phyloP scores from a whole-genome alignment of 805 yeast genomes.

The Yamadazyma phyllophila region DNA sequence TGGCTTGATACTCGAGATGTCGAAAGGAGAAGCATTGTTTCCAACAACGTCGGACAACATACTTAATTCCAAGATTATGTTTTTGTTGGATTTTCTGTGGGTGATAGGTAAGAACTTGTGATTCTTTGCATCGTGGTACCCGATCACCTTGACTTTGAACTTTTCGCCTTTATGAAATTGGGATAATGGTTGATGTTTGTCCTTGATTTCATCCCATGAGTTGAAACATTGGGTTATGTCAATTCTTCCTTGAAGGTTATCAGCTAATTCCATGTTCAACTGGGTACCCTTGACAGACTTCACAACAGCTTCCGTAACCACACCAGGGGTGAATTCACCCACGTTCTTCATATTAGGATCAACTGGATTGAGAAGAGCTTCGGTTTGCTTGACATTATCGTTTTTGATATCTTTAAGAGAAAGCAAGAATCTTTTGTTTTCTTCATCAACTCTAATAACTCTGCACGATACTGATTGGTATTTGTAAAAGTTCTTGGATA shows the following conservation, averaged over 20 bases:
- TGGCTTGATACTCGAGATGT: slow-evolving; percentile 42
- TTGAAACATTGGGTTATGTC: slow-evolving; percentile 72
- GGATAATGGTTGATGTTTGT: slow-evolving; percentile 56
- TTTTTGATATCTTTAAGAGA: slow-evolving; percentile 46
- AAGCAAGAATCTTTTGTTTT: slow-evolving; percentile 66
- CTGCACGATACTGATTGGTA: slow-evolving; percentile 72
- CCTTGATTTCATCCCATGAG: slow-evolving; percentile 49
- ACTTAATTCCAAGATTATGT: slow-evolving; percentile 63
- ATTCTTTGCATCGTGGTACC: slow-evolving; percentile 68
- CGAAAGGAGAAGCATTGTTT: slow-evolving; percentile 22
- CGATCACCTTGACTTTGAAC: slow-evolving; percentile 66
- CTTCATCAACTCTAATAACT: slow-evolving; percentile 66
- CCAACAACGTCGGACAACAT: slow-evolving; percentile 40
- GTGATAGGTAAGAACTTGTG: slow-evolving; percentile 67
- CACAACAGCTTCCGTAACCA: slow-evolving; percentile 55
- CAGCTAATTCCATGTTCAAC: slow-evolving; percentile 72
- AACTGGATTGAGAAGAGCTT: slow-evolving; percentile 52
- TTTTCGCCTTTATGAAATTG: slow-evolving; percentile 57
- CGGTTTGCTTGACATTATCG: slow-evolving; percentile 22
- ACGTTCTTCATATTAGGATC: slow-evolving; percentile 49
- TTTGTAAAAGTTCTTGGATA: slow-evolving; percentile 51
- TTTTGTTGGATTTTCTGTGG: slow-evolving; percentile 50
- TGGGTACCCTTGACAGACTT: slow-evolving; percentile 69
- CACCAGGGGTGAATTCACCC: slow-evolving; percentile 60
- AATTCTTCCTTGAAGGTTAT: slow-evolving; percentile 73